These are phyloP conservation scores for Cardiospermum halicacabum DNA, from an alignment of 345 rosid genomes.

Conservation along the genomic window DNA sequence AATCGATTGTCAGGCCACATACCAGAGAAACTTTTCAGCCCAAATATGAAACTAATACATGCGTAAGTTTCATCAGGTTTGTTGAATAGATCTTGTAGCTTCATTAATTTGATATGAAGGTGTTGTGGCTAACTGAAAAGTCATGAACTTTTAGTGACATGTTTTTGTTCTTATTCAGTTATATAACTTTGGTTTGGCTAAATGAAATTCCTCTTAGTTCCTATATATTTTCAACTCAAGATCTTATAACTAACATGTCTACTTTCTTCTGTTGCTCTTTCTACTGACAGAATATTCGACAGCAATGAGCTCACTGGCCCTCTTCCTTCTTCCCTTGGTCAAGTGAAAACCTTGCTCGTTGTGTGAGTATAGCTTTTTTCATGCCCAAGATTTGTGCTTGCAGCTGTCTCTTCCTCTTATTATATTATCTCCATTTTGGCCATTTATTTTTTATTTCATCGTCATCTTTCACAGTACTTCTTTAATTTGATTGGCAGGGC, in stretches of 20 bases:
- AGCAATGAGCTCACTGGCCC: slow-evolving; percentile 52
- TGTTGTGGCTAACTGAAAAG: no score
- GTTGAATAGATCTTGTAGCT: not conserved
- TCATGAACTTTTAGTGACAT: no score
- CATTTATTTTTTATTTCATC: not conserved
- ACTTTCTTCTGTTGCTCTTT: not conserved
- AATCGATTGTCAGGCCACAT: slow-evolving; percentile 65
- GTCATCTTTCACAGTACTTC: not conserved
- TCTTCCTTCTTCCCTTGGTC: slow-evolving; percentile 63
- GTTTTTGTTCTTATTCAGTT: no score
- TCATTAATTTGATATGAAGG: no score
- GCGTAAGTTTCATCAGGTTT: slow-evolving; percentile 46
- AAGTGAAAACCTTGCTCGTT: slow-evolving; percentile 46
- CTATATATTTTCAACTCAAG: no score
- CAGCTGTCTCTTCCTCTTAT: no score
- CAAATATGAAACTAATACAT: slow-evolving; percentile 64
- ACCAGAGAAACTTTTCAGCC: slow-evolving; percentile 59
- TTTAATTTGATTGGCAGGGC: slow-evolving; percentile 48
- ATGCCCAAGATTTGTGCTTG: not conserved
- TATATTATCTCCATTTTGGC: no score
- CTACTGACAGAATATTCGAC: slow-evolving; percentile 57
- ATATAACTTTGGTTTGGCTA: no score
- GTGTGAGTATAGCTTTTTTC: slow-evolving; percentile 54
- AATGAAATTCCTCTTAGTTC: no score
- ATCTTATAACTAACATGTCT: no score